Conservation (phyloP, 352 stramenopile genomes). For the Thalassiosira exigua region DNA sequence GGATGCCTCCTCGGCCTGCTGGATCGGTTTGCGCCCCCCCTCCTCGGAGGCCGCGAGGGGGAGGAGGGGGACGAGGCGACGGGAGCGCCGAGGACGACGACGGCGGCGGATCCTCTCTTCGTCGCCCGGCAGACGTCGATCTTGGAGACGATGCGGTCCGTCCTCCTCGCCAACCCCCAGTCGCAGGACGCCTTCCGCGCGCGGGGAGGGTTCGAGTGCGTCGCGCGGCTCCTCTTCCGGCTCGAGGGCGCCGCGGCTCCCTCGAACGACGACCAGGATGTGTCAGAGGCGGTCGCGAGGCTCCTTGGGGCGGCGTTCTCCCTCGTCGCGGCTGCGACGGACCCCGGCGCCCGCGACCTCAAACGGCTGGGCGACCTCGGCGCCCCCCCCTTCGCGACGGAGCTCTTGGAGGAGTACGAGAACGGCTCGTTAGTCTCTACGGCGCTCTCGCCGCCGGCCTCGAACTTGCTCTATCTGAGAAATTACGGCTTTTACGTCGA, state of each 20-base stretch:
- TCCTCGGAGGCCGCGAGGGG: not conserved
- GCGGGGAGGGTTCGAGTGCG: slow-evolving; percentile 72
- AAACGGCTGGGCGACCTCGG: slow-evolving; percentile 35
- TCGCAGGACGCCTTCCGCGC: slow-evolving; percentile 75
- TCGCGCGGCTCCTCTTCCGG: slow-evolving; percentile 67
- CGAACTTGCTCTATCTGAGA: slow-evolving; percentile 57
- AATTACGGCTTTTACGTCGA: slow-evolving; percentile 69
- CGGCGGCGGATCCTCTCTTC: slow-evolving; percentile 41
- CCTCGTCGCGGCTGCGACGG: slow-evolving; percentile 65
- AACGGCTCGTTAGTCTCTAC: not conserved
- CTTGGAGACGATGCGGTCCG: slow-evolving; percentile 63
- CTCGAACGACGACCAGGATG: slow-evolving; percentile 24
- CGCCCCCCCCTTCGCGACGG: slow-evolving; percentile 39
- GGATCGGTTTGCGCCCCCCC: slow-evolving; percentile 63
- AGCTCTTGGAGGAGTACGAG: not conserved
- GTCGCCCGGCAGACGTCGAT: slow-evolving; percentile 54
- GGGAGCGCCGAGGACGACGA: slow-evolving; percentile 14
- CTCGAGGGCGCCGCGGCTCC: slow-evolving; percentile 47
- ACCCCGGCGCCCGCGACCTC: slow-evolving; percentile 58
- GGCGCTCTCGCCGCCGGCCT: slow-evolving; percentile 16
- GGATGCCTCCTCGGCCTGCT: slow-evolving; percentile 67
- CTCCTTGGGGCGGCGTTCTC: slow-evolving; percentile 65
- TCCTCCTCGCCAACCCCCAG: slow-evolving; percentile 62
- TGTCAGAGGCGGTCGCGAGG: slow-evolving; percentile 41
- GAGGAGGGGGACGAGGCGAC: slow-evolving; percentile 10